A percentile compares a stretch with the other conserved stretches of the same genome.
Conservation (phyloP, 495 filamentous ascomycete species). For the Letharia lupina region DNA sequence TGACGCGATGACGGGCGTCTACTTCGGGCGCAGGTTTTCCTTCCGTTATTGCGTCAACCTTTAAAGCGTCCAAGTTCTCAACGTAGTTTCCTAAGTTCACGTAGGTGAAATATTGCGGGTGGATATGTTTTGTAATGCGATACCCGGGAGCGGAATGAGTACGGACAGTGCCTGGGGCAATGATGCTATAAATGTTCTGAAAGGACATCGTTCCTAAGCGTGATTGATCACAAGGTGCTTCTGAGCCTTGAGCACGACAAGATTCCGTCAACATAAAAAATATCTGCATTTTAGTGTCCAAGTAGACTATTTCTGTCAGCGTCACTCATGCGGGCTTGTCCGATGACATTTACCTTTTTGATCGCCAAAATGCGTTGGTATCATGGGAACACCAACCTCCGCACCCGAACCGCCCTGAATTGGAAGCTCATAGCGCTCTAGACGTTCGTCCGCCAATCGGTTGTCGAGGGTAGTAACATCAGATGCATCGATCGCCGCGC, state of each 20-base stretch:
- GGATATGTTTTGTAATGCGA: neutral
- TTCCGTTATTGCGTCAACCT: neutral
- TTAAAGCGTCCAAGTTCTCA: neutral
- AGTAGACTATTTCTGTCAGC: slow-evolving; percentile 2
- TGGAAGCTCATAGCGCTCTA: neutral
- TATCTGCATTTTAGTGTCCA: neutral
- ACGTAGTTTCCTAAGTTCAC: neutral
- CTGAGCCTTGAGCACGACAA: slow-evolving; percentile 5
- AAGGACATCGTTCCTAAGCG: neutral
- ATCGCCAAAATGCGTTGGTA: neutral
- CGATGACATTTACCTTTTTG: neutral
- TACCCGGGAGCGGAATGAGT: slow-evolving; percentile 4
- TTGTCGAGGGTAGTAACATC: slow-evolving; percentile 5
- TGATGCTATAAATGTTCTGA: neutral
- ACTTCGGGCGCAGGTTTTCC: neutral
- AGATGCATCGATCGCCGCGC: slow-evolving; percentile 5
- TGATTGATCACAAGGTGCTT: slow-evolving; percentile 1
- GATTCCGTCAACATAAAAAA: slow-evolving; percentile 12
- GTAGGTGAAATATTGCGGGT: neutral
- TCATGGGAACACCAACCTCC: neutral
- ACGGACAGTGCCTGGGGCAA: neutral
- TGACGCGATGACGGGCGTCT: neutral
- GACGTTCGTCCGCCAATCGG: neutral
- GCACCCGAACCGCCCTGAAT: neutral
- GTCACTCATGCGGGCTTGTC: neutral